A percentile compares a stretch with the other conserved stretches of the same genome.
phyloP scores from a whole-genome alignment of 768 basidiomycete genomes.

The Gymnopilus dilepis region DNA sequence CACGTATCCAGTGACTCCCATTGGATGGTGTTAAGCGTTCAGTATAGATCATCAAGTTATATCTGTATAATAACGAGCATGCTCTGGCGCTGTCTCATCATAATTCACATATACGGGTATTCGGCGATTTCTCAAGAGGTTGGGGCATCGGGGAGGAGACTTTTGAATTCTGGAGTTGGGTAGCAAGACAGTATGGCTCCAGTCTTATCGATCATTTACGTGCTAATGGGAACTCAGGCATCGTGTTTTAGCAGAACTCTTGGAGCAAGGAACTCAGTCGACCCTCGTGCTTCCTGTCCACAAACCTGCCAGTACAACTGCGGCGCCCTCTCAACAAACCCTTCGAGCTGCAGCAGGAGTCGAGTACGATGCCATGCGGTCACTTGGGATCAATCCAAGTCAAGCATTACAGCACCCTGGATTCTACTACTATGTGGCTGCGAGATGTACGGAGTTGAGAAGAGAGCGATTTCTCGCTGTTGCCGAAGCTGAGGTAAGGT shows the following conservation, averaged over 20 bases:
- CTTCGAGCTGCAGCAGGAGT: conserved; percentile 21
- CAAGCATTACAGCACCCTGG: conserved; percentile 90
- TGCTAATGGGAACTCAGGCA: conserved; percentile 53
- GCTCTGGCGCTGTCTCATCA: conserved; percentile 82
- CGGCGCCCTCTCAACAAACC: conserved; percentile 26
- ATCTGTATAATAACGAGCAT: conserved; percentile 90
- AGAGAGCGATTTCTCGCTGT: conserved; percentile 68
- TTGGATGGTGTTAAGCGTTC: background rate
- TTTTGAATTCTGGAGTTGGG: conserved; percentile 98
- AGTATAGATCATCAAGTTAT: conserved; percentile 82
- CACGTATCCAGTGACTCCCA: background rate
- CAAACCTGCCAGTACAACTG: conserved; percentile 43
- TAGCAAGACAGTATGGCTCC: conserved; percentile 78
- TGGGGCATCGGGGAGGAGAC: conserved; percentile 98
- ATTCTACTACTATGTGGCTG: conserved; percentile 91
- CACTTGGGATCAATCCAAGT: conserved; percentile 77
- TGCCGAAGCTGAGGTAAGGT: conserved; percentile 59
- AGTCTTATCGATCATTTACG: background rate
- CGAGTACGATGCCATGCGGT: conserved; percentile 64
- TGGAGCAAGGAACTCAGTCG: conserved; percentile 78
- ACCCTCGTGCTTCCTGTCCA: conserved; percentile 68
- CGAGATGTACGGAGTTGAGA: conserved; percentile 81
- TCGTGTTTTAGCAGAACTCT: conserved; percentile 87
- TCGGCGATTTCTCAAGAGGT: conserved; percentile 83
- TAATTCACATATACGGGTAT: conserved; percentile 82